These are phyloP conservation scores for Trifolium pratense DNA, from an alignment of 306 rosid genomes.

Conservation along the genomic window DNA sequence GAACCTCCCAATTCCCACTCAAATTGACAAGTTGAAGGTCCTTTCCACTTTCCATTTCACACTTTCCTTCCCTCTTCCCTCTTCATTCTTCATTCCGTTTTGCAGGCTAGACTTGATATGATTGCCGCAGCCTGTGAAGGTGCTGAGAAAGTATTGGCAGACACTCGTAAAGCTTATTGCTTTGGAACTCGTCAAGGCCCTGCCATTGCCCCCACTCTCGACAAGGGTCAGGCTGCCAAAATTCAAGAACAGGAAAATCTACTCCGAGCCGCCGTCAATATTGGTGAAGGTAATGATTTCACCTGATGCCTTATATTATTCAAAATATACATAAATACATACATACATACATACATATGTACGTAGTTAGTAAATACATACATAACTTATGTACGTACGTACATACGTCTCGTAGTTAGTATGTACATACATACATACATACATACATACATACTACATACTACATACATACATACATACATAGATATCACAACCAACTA, in stretches of 20 bases:
- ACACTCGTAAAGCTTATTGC: constrained; percentile 89
- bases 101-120: constrained; percentile 83
- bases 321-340: neutral
- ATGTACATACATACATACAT: too few species aligned
- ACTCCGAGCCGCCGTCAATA: constrained; percentile 88
- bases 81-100: constrained; percentile 25
- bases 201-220: constrained; percentile 75
- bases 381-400: too few species aligned
- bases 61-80: neutral
- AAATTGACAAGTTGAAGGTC: constrained; percentile 83
- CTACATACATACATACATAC: too few species aligned
- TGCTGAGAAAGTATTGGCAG: constrained; percentile 91
- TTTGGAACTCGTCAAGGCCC: constrained; percentile 90
- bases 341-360: neutral
- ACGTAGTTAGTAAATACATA: too few species aligned
- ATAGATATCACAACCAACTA: neutral
- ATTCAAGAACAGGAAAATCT: constrained; percentile 90
- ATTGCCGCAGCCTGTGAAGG: constrained; percentile 93
- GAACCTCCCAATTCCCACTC: constrained; percentile 70
- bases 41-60: constrained; percentile 22
- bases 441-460: too few species aligned
- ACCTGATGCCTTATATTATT: neutral
- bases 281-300: constrained; percentile 65
- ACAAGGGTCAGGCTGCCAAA: constrained; percentile 95
- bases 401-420: too few species aligned